Evolutionary conservation across 2,329 filamentous ascomycete species (phyloP), one percentile per base, ranked within the genome.

Genomic region (Rutstroemia sp.): DNA sequence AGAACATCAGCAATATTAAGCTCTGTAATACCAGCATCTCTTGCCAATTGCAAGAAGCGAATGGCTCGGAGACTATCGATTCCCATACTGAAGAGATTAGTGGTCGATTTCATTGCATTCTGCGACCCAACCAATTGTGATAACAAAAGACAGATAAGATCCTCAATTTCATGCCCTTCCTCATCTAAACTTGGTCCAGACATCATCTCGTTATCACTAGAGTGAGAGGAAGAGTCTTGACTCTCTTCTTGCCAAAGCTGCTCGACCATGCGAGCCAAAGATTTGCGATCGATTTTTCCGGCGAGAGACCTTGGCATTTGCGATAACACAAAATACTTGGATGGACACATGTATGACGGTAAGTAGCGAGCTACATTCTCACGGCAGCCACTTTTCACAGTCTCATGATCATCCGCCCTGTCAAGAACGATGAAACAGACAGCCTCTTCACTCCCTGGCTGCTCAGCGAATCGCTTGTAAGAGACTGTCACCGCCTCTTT

Each of bases 401-500:
- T 30, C 27, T 53, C 19, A 10, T 51, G 39, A 12, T 10, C 39
- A 14, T 17, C 16, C 2, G 14, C 16, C 4, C 4, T 38, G 23
- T 42, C 38, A 12, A 44, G 21, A 23, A 51, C 39, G 14, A 51
- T 44, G 38, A 44, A 51, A 42, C 49, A 44, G 23, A 51, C 38
- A 14, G 49, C 49, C 17, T 51, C 49, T 27, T 51, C 49, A 23
- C 49, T 44, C n/a, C 23, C 49, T 17, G 49, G 21, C 38, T 51
- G 49, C 23, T 51, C 12, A 4, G 38, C 49, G 27, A 53, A 46
- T 34, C 41, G 42, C 21, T 46, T 47, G 21, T 53, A 53, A 37
- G 39, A 53, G 25, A 47, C 51, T 45, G 42, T 53, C 14, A 47
- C 42, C 42, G 51, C 51, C 39, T 45, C 51, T 47, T 47, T 53